phyloP scores from a whole-genome alignment of 768 basidiomycete genomes.

The Auricularia cornea region DNA sequence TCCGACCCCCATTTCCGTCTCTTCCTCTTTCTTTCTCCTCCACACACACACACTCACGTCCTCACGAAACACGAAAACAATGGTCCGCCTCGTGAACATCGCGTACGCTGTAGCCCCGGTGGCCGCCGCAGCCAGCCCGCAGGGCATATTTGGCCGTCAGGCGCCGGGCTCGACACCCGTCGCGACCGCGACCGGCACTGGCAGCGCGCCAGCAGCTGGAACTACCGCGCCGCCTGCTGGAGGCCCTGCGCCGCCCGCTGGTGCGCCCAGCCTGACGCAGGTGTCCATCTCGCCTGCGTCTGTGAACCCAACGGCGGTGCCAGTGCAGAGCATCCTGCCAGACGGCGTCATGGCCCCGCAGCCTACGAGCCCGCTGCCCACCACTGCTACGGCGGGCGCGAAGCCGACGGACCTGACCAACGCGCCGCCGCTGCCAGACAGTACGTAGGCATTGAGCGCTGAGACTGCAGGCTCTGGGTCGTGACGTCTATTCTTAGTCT shows the following conservation, averaged over 20 bases:
- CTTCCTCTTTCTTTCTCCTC: background rate
- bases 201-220: no score
- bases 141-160: background rate
- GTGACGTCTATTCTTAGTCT: slow-evolving; percentile 29
- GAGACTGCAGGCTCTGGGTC: no score
- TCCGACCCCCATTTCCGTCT: background rate
- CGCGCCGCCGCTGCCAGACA: slow-evolving; percentile 43
- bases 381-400: slow-evolving; percentile 42
- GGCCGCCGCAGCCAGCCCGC: background rate
- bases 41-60: no score
- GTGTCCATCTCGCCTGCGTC: slow-evolving; percentile 33
- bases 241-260: no score
- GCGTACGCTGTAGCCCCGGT: background rate
- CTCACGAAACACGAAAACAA: no score
- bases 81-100: background rate
- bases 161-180: background rate
- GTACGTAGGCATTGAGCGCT: no score
- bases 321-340: slow-evolving; percentile 41
- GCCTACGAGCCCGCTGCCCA: slow-evolving; percentile 36
- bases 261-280: slow-evolving; percentile 19
- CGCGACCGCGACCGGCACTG: slow-evolving; percentile 8
- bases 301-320: slow-evolving; percentile 55
- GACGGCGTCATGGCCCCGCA: slow-evolving; percentile 28
- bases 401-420: slow-evolving; percentile 41
- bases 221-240: no score